Percentiles rank a stretch among this genome's conserved stretches.
phyloP scores from a whole-genome alignment of 2,329 filamentous ascomycete genomes.

The Tolypocladium sp. region DNA sequence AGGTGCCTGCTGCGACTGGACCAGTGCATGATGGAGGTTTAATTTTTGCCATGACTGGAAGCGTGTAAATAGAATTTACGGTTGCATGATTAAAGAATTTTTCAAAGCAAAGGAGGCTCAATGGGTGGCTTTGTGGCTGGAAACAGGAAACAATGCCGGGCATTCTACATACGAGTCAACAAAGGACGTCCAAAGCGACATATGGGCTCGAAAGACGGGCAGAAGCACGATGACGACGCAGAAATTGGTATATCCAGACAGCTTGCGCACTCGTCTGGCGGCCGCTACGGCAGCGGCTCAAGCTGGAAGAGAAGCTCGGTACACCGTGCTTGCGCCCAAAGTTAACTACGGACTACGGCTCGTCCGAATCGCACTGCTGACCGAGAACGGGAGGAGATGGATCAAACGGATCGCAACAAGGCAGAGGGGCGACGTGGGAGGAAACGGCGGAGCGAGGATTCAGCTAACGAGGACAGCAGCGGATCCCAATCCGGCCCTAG shows the following conservation, averaged over 20 bases:
- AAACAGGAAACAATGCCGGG: background rate
- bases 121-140: background rate
- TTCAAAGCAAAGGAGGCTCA: background rate
- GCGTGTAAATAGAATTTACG: background rate
- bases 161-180: background rate
- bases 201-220: no score
- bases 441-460: background rate
- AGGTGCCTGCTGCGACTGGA: background rate
- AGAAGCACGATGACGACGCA: background rate
- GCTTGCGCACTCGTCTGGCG: background rate
- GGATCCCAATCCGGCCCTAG: background rate
- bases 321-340: background rate
- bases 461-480: background rate
- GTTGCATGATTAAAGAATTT: background rate
- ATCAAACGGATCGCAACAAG: background rate
- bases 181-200: background rate
- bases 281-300: background rate
- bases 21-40: background rate
- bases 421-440: background rate
- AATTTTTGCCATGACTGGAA: background rate
- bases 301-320: background rate
- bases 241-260: background rate
- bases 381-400: background rate
- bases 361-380: background rate
- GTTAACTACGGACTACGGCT: background rate